Conservation (phyloP, 2,329 filamentous ascomycete genomes). For the Talaromyces atroroseus region DNA sequence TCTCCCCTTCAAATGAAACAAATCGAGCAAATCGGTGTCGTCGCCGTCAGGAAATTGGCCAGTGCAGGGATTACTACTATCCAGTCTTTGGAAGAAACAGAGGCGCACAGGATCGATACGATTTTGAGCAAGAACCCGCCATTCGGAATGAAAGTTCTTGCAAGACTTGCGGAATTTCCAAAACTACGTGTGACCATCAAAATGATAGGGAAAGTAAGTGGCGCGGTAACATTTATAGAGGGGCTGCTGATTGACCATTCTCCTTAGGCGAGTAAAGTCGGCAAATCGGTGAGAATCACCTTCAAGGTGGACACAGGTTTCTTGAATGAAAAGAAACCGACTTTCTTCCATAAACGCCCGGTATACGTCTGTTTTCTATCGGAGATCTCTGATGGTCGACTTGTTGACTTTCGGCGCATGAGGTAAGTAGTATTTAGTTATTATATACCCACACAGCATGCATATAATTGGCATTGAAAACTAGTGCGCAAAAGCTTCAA, state of each 20-base stretch:
- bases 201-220: conserved; percentile 42
- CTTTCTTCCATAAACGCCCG: conserved; percentile 57
- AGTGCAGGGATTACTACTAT: conserved; percentile 66
- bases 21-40: conserved; percentile 70
- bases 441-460: conserved; percentile 24
- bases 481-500: conserved; percentile 60
- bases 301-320: conserved; percentile 66
- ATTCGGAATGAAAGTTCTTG: conserved; percentile 66
- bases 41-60: conserved; percentile 67
- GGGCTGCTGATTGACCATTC: neutral
- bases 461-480: conserved; percentile 13
- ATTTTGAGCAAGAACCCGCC: conserved; percentile 74
- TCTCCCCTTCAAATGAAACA: conserved; percentile 77
- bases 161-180: conserved; percentile 65
- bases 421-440: conserved; percentile 36
- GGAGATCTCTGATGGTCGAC: conserved; percentile 62
- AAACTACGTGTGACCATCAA: conserved; percentile 54
- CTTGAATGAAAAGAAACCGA: conserved; percentile 58
- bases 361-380: conserved; percentile 70
- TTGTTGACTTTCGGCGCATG: conserved; percentile 63
- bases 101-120: conserved; percentile 69
- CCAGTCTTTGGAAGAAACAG: conserved; percentile 60
- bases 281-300: conserved; percentile 50
- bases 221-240: conserved; percentile 14
- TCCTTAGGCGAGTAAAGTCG: conserved; percentile 27